A percentile compares a stretch with the other conserved stretches of the same genome.
Evolutionary conservation across 306 rosid genomes (phyloP).

Genomic region (Prunus armeniaca): DNA sequence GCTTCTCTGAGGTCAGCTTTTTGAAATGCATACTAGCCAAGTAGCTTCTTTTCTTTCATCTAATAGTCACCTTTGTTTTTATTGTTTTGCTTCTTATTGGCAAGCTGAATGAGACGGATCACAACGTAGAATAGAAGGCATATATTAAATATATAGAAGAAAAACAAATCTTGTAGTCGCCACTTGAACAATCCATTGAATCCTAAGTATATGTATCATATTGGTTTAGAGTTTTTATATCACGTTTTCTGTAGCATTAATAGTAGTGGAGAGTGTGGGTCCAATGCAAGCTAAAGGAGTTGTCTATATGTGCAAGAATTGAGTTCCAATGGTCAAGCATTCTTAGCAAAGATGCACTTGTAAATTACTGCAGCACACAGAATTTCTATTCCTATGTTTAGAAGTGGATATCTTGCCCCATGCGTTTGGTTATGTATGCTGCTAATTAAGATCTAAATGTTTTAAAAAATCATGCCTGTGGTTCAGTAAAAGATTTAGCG

Average conservation of each 20-base stretch:
- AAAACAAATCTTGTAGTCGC: neutral
- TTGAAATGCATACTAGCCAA: neutral
- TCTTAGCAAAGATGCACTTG: neutral
- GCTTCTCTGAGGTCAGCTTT: neutral
- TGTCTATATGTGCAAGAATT: neutral
- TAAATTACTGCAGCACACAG: neutral
- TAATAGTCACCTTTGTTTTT: neutral
- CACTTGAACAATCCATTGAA: neutral
- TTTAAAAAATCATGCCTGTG: neutral
- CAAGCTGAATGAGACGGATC: slow-evolving; percentile 2
- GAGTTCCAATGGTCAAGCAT: neutral
- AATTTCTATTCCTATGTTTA: neutral
- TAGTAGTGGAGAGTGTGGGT: neutral
- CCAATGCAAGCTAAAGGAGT: neutral
- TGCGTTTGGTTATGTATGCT: neutral
- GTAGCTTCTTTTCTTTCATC: neutral
- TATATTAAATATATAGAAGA: neutral
- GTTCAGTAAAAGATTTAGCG: neutral
- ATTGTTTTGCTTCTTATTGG: neutral
- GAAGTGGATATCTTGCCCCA: neutral
- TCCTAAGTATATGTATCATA: neutral
- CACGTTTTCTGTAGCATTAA: neutral
- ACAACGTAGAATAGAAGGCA: neutral
- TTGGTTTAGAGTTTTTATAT: neutral
- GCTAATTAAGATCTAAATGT: neutral